Evolutionary conservation across 192 early-diverging fungal genomes (phyloP).

Genomic region (Phlyctochytrium planicorne): DNA sequence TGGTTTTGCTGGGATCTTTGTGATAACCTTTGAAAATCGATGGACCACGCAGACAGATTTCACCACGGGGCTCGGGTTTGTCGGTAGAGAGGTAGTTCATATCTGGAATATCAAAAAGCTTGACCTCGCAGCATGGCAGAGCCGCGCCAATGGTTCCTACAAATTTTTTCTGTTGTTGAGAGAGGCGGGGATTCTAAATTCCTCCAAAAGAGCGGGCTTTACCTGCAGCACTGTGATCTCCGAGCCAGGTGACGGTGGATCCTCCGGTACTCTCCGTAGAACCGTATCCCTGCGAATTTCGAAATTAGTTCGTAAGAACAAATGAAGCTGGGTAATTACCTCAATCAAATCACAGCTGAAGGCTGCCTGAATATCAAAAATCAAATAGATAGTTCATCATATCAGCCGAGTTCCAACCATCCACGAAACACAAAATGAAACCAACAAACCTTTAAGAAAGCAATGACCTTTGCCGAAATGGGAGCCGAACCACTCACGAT

Average conservation of each 20-base stretch:
- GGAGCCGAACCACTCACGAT: conserved; percentile 50
- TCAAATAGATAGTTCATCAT: too few species aligned
- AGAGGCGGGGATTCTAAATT: too few species aligned
- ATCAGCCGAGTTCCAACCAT: too few species aligned
- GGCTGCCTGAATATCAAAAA: too few species aligned
- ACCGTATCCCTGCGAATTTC: conserved; percentile 55
- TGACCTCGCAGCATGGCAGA: conserved; percentile 57
- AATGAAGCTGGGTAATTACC: background rate
- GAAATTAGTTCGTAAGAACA: background rate
- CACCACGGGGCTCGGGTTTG: conserved; percentile 88
- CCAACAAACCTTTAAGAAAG: conserved; percentile 46
- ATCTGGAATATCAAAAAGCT: conserved; percentile 85
- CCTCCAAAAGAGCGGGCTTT: too few species aligned
- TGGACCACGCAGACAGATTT: conserved; percentile 66
- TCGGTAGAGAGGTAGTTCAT: conserved; percentile 87
- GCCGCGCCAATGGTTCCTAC: conserved; percentile 7
- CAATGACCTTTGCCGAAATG: conserved; percentile 39
- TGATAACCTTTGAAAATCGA: conserved; percentile 27
- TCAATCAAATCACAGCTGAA: conserved; percentile 39
- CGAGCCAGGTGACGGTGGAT: background rate
- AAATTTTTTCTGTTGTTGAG: too few species aligned
- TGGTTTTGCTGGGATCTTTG: conserved; percentile 21
- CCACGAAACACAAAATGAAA: too few species aligned
- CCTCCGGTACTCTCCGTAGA: conserved; percentile 40
- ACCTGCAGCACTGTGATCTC: conserved; percentile 7